Conservation (phyloP, 2,329 filamentous ascomycete species). For the Zarea fungicola region DNA sequence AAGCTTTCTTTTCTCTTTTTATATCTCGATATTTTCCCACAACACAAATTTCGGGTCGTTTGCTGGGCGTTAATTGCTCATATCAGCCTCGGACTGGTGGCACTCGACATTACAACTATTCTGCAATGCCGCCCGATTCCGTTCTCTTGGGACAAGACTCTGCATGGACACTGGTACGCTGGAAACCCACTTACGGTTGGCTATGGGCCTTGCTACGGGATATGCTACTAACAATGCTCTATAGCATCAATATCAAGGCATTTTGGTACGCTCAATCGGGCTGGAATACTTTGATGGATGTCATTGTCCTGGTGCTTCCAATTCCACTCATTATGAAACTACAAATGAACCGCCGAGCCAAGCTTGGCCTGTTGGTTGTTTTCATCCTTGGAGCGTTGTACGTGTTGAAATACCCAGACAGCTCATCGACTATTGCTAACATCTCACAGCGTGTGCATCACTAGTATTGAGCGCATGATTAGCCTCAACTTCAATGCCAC, state of each 20-base stretch:
- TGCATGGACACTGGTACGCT: constrained; percentile 6
- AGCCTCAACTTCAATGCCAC: constrained; percentile 11
- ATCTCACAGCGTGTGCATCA: constrained; percentile 4
- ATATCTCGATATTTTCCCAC: constrained; percentile 11
- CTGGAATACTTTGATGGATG: constrained; percentile 11
- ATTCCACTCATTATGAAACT: constrained; percentile 2
- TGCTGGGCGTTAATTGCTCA: constrained; percentile 10
- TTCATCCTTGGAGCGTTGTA: constrained; percentile 10
- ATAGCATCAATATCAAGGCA: constrained; percentile 10
- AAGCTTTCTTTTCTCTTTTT: constrained; percentile 9
- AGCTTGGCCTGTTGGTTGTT: constrained; percentile 6
- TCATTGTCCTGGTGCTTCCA: constrained; percentile 7
- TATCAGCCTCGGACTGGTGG: constrained; percentile 1
- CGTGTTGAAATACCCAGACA: background rate
- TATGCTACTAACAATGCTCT: background rate
- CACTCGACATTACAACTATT: constrained; percentile 6
- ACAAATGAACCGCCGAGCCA: constrained; percentile 11
- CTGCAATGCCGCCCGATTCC: constrained; percentile 7
- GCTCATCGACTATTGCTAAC: background rate
- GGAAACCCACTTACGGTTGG: no score
- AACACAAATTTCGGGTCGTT: constrained; percentile 1
- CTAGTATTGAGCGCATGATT: constrained; percentile 12
- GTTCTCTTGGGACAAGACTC: constrained; percentile 10
- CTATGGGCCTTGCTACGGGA: no score
- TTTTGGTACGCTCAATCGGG: constrained; percentile 12